These are phyloP conservation scores for Linderina pennispora DNA, from an alignment of 192 early-diverging fungal species.

Conservation along the genomic window DNA sequence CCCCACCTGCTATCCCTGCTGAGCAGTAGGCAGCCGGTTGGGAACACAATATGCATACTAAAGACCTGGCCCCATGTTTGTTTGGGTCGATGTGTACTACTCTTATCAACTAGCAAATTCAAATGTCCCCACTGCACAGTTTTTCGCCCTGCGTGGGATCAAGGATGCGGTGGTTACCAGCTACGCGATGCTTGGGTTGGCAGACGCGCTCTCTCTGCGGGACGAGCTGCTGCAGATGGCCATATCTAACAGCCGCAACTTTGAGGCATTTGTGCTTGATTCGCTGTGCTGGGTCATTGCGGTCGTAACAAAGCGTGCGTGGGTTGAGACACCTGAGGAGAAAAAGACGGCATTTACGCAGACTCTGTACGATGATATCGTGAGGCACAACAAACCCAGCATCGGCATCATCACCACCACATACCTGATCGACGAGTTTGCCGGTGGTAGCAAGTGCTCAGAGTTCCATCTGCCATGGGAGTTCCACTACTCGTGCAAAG, in stretches of 20 bases:
- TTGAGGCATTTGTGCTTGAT: slow-evolving; percentile 38
- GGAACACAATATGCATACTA: too few relatives aligned
- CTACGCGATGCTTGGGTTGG: slow-evolving; percentile 20
- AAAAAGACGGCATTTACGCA: slow-evolving; percentile 15
- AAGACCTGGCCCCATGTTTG: too few relatives aligned
- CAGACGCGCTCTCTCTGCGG: slow-evolving; percentile 11
- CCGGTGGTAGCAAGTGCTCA: slow-evolving; percentile 43
- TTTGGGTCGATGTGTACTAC: too few relatives aligned
- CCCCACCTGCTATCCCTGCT: too few relatives aligned
- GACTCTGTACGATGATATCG: slow-evolving; percentile 32
- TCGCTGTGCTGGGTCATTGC: slow-evolving; percentile 44
- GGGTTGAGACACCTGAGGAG: slow-evolving; percentile 30
- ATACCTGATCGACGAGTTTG: slow-evolving; percentile 38
- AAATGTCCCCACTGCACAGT: slow-evolving; percentile 33
- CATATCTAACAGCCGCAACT: slow-evolving; percentile 10
- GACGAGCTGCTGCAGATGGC: slow-evolving; percentile 41
- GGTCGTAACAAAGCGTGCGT: slow-evolving; percentile 41
- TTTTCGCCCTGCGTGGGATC: slow-evolving; percentile 45
- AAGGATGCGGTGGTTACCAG: slow-evolving; percentile 32
- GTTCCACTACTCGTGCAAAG: slow-evolving; percentile 43
- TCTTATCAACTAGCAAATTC: slow-evolving; percentile 18
- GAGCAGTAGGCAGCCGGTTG: too few relatives aligned
- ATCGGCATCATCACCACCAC: slow-evolving; percentile 30
- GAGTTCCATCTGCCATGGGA: slow-evolving; percentile 44
- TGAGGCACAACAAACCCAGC: slow-evolving; percentile 21